phyloP scores from a whole-genome alignment of 768 basidiomycete genomes.

The Leccinum arenicola region DNA sequence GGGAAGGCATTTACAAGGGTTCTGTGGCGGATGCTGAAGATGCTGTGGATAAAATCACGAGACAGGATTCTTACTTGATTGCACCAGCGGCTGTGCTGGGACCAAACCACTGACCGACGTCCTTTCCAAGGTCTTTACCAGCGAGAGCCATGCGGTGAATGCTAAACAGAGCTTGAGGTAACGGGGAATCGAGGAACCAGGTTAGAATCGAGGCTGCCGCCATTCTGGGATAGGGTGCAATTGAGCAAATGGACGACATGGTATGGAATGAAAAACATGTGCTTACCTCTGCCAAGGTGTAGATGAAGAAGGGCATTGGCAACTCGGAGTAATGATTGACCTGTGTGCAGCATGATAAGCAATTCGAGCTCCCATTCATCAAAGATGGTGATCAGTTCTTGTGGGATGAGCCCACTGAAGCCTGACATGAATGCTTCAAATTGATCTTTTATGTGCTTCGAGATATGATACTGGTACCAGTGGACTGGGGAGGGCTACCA shows the following conservation, averaged over 20 bases:
- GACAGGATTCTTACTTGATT: constrained; percentile 60
- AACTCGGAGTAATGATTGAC: constrained; percentile 57
- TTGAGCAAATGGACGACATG: constrained; percentile 9
- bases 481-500: constrained; percentile 23
- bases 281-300: constrained; percentile 70
- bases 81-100: constrained; percentile 97
- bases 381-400: constrained; percentile 96
- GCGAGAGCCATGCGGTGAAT: constrained; percentile 95
- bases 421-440: constrained; percentile 99
- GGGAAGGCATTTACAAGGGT: constrained; percentile 77
- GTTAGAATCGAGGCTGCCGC: constrained; percentile 81
- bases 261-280: constrained; percentile 4
- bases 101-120: constrained; percentile 97
- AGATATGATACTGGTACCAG: constrained; percentile 78
- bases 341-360: constrained; percentile 49
- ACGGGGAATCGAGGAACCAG: constrained; percentile 93
- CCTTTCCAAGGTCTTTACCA: constrained; percentile 91
- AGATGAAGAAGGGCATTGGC: constrained; percentile 76
- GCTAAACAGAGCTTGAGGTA: constrained; percentile 82
- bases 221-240: constrained; percentile 56
- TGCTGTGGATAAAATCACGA: not conserved
- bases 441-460: constrained; percentile 95
- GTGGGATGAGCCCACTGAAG: constrained; percentile 98
- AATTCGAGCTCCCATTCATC: constrained; percentile 97
- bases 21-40: constrained; percentile 36